A percentile compares a stretch with the other conserved stretches of the same genome.
Evolutionary conservation across 2,329 filamentous ascomycete species (phyloP).

Genomic region (Rugonectria rugulosa): DNA sequence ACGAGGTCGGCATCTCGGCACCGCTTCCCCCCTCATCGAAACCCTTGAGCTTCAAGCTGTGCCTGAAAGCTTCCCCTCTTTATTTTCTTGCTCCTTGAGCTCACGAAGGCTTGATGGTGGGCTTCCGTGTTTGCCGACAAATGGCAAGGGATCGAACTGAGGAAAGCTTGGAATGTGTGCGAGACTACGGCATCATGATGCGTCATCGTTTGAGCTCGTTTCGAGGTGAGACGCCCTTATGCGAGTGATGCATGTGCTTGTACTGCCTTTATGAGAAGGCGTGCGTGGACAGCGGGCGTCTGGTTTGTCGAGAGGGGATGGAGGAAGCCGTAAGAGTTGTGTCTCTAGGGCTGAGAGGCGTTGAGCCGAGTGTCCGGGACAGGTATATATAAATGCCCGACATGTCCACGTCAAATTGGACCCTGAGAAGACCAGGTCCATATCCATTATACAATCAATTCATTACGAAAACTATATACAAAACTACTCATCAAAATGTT

Average conservation of each 20-base stretch:
- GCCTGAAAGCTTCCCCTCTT: not conserved
- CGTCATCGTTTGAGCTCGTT: slow-evolving; percentile 14
- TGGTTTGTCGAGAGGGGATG: too few species aligned
- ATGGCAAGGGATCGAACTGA: not conserved
- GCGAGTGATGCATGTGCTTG: too few species aligned
- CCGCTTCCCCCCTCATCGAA: not conserved
- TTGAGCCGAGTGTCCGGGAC: not conserved
- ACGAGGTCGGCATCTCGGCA: not conserved
- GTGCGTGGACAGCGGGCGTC: too few species aligned
- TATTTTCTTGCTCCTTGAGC: too few species aligned
- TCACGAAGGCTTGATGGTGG: too few species aligned
- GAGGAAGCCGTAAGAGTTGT: not conserved
- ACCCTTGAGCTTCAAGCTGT: not conserved
- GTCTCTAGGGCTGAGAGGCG: not conserved
- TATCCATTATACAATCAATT: too few species aligned
- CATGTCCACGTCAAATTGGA: not conserved
- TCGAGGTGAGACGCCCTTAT: too few species aligned
- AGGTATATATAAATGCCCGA: not conserved
- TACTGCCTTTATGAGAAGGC: too few species aligned
- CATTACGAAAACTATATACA: too few species aligned
- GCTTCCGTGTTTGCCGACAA: slow-evolving; percentile 6
- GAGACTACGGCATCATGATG: slow-evolving; percentile 1
- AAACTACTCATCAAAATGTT: slow-evolving; percentile 18
- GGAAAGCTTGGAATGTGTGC: not conserved
- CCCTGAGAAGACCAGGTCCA: not conserved